A percentile compares a stretch with the other conserved stretches of the same genome.
These are phyloP conservation scores for Colletotrichum eleusines DNA, from an alignment of 2,329 filamentous ascomycete genomes.

Conservation along the genomic window DNA sequence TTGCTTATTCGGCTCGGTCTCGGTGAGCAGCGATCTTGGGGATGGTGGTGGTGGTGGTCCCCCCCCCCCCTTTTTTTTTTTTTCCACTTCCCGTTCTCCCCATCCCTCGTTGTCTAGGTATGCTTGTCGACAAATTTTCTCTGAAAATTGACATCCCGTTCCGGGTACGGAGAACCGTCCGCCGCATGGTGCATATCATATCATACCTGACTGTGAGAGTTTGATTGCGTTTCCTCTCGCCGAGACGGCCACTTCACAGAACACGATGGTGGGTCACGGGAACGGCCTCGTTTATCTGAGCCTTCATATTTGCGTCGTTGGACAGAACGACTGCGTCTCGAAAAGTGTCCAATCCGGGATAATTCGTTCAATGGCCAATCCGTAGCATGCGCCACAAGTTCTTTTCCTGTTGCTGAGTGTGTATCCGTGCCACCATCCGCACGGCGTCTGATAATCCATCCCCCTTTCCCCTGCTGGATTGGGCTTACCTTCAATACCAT, in stretches of 20 bases:
- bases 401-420: background rate
- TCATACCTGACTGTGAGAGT: background rate
- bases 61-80: background rate
- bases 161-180: conserved; percentile 6
- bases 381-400: conserved; percentile 9
- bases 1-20: conserved; percentile 4
- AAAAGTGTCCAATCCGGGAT: background rate
- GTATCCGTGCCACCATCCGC: conserved; percentile 20
- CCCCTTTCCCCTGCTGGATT: conserved; percentile 19
- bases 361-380: conserved; percentile 19
- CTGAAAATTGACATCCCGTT: background rate
- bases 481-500: conserved; percentile 25
- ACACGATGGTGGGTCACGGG: conserved; percentile 29
- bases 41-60: no score
- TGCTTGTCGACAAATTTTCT: conserved; percentile 7
- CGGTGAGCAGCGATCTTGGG: background rate
- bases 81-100: background rate
- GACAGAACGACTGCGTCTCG: conserved; percentile 4
- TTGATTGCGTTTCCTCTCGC: background rate
- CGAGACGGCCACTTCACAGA: conserved; percentile 4
- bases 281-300: conserved; percentile 10
- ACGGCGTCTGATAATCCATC: conserved; percentile 33
- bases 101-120: conserved; percentile 4
- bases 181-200: conserved; percentile 5
- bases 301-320: background rate